These are phyloP conservation scores for Colletotrichum australisinense DNA, from an alignment of 2,329 filamentous ascomycete species.

Conservation along the genomic window DNA sequence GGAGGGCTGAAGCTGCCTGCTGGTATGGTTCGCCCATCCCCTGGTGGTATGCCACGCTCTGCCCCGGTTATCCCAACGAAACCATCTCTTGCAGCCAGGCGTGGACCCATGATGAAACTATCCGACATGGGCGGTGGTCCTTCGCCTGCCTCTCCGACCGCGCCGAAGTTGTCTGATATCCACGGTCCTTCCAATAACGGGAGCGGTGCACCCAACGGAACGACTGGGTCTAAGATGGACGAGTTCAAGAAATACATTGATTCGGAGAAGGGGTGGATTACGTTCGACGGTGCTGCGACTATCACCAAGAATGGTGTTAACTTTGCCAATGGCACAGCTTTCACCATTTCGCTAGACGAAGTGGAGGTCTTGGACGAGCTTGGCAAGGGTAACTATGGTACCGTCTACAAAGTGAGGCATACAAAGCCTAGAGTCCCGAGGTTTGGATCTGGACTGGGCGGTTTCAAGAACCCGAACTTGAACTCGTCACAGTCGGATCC, in stretches of 20 bases:
- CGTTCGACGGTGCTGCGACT: constrained; percentile 91
- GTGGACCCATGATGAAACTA: constrained; percentile 71
- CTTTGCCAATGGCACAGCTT: constrained; percentile 89
- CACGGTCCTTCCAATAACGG: constrained; percentile 20
- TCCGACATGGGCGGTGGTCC: constrained; percentile 58
- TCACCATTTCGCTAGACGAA: constrained; percentile 95
- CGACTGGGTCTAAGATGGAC: constrained; percentile 62
- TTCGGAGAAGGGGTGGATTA: constrained; percentile 89
- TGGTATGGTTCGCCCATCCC: constrained; percentile 57
- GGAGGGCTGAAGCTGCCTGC: constrained; percentile 53
- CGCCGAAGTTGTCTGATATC: constrained; percentile 33
- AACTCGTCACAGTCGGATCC: constrained; percentile 51
- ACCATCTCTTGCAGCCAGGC: constrained; percentile 74
- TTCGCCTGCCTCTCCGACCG: constrained; percentile 51
- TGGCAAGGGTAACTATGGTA: constrained; percentile 98
- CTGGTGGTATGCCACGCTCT: constrained; percentile 62
- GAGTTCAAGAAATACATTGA: constrained; percentile 86
- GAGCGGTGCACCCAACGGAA: constrained; percentile 47
- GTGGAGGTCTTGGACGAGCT: constrained; percentile 93
- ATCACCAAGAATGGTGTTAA: constrained; percentile 92
- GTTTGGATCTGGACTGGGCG: constrained; percentile 68
- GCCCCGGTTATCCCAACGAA: constrained; percentile 61
- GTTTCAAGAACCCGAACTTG: constrained; percentile 55
- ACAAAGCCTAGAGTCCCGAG: constrained; percentile 71
- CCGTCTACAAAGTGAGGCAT: constrained; percentile 96